These are phyloP conservation scores for Beauveria sp. DNA, from an alignment of 2,329 filamentous ascomycete species.

Conservation along the genomic window DNA sequence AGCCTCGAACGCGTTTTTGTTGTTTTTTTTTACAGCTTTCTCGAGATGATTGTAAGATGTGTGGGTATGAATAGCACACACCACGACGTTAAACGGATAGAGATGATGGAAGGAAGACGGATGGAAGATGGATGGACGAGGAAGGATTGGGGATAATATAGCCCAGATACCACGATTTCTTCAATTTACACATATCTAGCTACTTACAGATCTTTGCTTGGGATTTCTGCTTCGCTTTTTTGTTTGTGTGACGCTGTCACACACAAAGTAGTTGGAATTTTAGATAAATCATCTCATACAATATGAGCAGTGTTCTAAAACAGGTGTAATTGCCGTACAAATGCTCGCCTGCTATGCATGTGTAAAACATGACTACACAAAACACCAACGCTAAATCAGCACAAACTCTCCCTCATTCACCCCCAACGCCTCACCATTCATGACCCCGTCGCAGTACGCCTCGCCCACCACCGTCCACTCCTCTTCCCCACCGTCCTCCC, in stretches of 20 bases:
- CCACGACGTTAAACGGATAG: neutral
- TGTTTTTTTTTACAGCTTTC: neutral
- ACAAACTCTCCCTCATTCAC: constrained; percentile 1
- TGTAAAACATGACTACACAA: neutral
- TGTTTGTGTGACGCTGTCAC: neutral
- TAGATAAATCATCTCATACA: too few relatives aligned
- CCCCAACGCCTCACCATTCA: constrained; percentile 24
- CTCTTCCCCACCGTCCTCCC: neutral
- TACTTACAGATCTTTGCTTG: neutral
- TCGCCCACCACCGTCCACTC: constrained; percentile 24
- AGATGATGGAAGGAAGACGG: constrained; percentile 12
- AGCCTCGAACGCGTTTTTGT: neutral
- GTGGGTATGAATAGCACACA: neutral
- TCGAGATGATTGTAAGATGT: neutral
- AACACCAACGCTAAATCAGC: neutral
- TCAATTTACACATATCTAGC: neutral
- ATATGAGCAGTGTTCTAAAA: too few relatives aligned
- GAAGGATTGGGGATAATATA: neutral
- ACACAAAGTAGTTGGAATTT: neutral
- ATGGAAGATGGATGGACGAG: neutral
- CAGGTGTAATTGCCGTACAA: neutral
- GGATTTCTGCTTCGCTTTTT: neutral
- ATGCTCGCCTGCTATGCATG: neutral
- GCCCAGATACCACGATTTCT: constrained; percentile 8
- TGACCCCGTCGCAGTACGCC: constrained; percentile 27